Evolutionary conservation across 768 basidiomycete genomes (phyloP), one percentile per base, ranked within the genome.

Genomic region (Sporobolomyces pararoseus): DNA sequence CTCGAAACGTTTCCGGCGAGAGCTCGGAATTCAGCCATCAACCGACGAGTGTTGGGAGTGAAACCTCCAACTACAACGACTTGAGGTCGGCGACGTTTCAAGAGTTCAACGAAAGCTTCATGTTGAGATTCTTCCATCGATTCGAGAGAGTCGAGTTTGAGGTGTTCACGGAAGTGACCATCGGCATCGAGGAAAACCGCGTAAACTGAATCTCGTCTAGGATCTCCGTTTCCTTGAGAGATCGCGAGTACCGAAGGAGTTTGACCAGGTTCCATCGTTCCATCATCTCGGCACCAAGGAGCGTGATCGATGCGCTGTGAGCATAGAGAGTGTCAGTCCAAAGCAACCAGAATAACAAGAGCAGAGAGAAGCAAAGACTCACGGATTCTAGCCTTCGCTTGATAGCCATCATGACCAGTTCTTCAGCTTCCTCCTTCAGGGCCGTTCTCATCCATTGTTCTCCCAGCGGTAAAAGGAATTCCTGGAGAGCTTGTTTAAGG

Each of bases 191-290:
- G 78, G 81, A 87, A 90, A 66, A 94, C 88, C 47, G 91, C 81
- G 27, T 87, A 85, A 63, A 97, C 89, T 10, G 88, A 87, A 79
- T 99, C 95, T 76, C 89, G 89, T 76, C 88, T 87, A 46, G 91
- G 90, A 75, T 96, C 93, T 44, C 96, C 96, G 80, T 90, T 88
- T 44, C 96, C 96, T 87, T 91, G 93, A 10, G 94, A 95, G 65
- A 95, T 79, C 4, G 94, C 90, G 49, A 99, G 84, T 27, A 98
- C 91, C 27, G 79, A 87, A 83, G 55, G 93, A 80, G 47, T 84
- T 82, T 76, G 90, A 86, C 90, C 92, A 61, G 83, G 80, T 65
- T 85, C 86, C 81, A 89, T 85, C 10, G 84, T 84, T 0, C 82
- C 79, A 7, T 85, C 84, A 31, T 80, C 78, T 49, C 68, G 72